These are phyloP conservation scores for Heimioporus sp. DNA, from an alignment of 768 basidiomycete species.

Conservation along the genomic window DNA sequence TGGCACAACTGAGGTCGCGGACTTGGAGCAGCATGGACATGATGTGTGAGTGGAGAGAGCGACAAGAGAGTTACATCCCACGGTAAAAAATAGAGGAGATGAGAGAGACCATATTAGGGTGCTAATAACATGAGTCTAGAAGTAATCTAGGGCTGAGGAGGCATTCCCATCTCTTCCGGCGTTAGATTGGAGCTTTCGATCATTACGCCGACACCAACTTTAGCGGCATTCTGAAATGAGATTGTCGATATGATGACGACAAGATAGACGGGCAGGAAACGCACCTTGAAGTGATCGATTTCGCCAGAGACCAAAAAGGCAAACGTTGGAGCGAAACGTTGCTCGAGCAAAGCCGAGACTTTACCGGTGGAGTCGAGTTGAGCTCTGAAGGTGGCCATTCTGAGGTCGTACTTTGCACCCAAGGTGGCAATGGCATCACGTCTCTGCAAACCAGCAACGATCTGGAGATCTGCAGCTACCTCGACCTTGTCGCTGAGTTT, in stretches of 20 bases:
- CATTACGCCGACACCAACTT: conserved; percentile 97
- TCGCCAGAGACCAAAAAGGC: conserved; percentile 94
- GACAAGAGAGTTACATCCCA: conserved; percentile 10
- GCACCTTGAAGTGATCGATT: conserved; percentile 97
- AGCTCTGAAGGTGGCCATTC: conserved; percentile 90
- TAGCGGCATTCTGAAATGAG: conserved; percentile 73
- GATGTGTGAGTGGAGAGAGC: neutral
- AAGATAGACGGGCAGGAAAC: conserved; percentile 10
- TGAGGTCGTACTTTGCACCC: conserved; percentile 95
- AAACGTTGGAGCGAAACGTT: conserved; percentile 93
- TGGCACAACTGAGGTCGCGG: conserved; percentile 47
- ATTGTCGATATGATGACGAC: neutral
- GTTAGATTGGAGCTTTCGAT: conserved; percentile 84
- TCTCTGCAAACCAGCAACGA: conserved; percentile 74
- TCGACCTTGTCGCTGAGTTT: conserved; percentile 95
- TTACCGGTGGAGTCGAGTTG: conserved; percentile 95
- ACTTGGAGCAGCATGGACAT: conserved; percentile 47
- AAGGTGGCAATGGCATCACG: conserved; percentile 91
- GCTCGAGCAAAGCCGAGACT: conserved; percentile 91
- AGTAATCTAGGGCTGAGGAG: conserved; percentile 46
- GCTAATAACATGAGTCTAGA: conserved; percentile 27
- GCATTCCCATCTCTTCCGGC: conserved; percentile 79
- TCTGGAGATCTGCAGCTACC: conserved; percentile 90
- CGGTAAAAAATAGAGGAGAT: conserved; percentile 12
- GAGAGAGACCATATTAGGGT: conserved; percentile 20